Conservation (phyloP, 805 yeast species). For the Barnettozyma sp. region DNA sequence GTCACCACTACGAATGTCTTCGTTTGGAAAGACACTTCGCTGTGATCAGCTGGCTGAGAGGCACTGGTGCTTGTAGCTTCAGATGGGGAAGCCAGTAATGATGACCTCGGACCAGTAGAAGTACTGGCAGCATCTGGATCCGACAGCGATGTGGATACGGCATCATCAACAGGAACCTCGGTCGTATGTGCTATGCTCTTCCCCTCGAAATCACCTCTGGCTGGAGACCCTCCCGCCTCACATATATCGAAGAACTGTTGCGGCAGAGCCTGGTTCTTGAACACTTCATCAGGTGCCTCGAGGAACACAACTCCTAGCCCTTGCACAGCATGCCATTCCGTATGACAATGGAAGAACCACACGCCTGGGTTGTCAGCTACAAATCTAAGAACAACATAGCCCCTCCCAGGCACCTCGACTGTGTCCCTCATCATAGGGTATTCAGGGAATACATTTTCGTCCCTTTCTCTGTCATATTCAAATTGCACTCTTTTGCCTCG, state of each 20-base stretch:
- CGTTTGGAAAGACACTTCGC: no score
- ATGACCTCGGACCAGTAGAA: not conserved
- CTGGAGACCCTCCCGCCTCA: constrained; percentile 35
- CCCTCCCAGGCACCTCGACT: constrained; percentile 58
- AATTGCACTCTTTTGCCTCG: constrained; percentile 40
- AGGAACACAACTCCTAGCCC: constrained; percentile 67
- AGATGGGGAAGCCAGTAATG: not conserved
- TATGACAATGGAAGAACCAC: constrained; percentile 92
- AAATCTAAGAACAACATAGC: constrained; percentile 61
- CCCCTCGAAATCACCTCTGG: constrained; percentile 1
- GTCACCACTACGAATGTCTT: no score
- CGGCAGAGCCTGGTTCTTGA: constrained; percentile 33
- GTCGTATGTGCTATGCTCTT: not conserved
- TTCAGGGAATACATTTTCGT: constrained; percentile 34
- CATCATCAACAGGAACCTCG: not conserved
- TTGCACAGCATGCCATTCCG: constrained; percentile 79
- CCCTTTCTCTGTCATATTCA: constrained; percentile 11
- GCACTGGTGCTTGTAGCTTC: no score
- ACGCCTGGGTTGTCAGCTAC: constrained; percentile 84
- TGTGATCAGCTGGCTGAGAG: no score
- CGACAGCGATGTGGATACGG: not conserved
- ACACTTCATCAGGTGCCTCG: constrained; percentile 58
- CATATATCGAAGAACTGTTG: constrained; percentile 45
- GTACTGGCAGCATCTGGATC: not conserved
- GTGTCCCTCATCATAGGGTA: constrained; percentile 66